Base-by-base conservation (phyloP, 2,329 filamentous ascomycete genomes). In the Bisporella sp. region DNA sequence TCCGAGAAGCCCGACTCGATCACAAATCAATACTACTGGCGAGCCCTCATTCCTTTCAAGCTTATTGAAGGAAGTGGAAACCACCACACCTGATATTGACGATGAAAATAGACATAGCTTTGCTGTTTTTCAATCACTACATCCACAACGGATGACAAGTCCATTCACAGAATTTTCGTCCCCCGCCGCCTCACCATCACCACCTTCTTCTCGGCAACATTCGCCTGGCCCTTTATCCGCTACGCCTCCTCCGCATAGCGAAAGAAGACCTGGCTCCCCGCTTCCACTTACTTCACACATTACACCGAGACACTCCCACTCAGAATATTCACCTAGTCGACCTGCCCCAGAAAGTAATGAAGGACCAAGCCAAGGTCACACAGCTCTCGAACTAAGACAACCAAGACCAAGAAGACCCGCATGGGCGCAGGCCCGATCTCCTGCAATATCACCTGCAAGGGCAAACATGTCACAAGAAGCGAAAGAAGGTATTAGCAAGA, bases 401-500 rank as follows among this genome's bases (percentile, higher is more conserved):
- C 62, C 66, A 12, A 62, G 61, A 55, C 61, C 64, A 6, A 59
- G 60, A 49, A 54, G 58, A 58, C 54, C 55, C 46, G 54, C 44
- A 43, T 64, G 56, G 60, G 45, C 54, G 57, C 31, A 68, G 60
- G 55, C 54, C 37, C 55, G 56, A 39, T 62, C 59, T 12, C 57
- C 59, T 47, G 84, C 91, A 42, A 73, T 75, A 1, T 90, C 87
- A n/a, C 86, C 87, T 6, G 78, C 76, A 2, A 81, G 85, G 33
- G 65, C 74, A 6, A 71, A 71, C 5, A 78, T 96, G 61, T 86
- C 91, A 1, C 81, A 89, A 29, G 84, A 88, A 56, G 86, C 88
- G 56, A 99, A 99, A 68, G 84, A 88, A 58, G 89, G 84, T 63
- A 86, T 99, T 57, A 92, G 90, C 65, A 84, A 84, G 59, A 89